phyloP scores from a whole-genome alignment of 768 basidiomycete species.

The Dioszegia crocea region DNA sequence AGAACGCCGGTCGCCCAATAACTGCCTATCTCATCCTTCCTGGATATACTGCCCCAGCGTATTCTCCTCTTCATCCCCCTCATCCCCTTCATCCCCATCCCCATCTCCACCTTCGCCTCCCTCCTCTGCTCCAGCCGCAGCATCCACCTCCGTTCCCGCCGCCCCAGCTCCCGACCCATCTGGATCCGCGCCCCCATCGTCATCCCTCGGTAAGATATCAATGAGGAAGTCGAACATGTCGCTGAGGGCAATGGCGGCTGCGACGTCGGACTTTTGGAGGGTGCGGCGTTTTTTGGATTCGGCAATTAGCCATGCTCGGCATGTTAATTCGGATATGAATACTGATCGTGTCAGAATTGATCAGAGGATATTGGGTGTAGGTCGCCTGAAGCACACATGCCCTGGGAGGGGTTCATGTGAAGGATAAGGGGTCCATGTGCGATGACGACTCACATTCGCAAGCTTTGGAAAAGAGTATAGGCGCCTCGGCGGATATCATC shows the following conservation, averaged over 20 bases:
- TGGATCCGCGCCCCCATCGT: slow-evolving; percentile 5
- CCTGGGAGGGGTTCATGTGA: background rate
- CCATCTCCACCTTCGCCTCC: background rate
- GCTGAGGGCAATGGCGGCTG: slow-evolving; percentile 82
- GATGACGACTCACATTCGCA: slow-evolving; percentile 97
- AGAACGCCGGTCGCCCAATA: background rate
- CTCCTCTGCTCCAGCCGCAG: background rate
- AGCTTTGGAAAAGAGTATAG: slow-evolving; percentile 93
- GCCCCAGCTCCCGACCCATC: slow-evolving; percentile 3
- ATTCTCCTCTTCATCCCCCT: background rate
- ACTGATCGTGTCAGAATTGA: slow-evolving; percentile 58
- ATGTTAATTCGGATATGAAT: slow-evolving; percentile 95
- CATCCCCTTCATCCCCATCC: background rate
- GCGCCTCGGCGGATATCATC: slow-evolving; percentile 99
- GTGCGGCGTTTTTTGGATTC: slow-evolving; percentile 96
- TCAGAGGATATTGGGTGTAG: no score
- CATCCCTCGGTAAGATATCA: slow-evolving; percentile 85
- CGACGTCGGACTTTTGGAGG: slow-evolving; percentile 85
- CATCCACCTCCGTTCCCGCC: background rate
- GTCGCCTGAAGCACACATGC: background rate
- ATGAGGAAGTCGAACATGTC: slow-evolving; percentile 98
- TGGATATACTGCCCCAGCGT: background rate
- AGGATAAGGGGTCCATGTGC: no score
- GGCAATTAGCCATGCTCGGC: slow-evolving; percentile 89
- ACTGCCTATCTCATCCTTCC: background rate